A percentile compares a stretch with the other conserved stretches of the same genome.
These are phyloP conservation scores for Senecio squalidus DNA, from an alignment of 140 eudicot genomes.

Conservation along the genomic window DNA sequence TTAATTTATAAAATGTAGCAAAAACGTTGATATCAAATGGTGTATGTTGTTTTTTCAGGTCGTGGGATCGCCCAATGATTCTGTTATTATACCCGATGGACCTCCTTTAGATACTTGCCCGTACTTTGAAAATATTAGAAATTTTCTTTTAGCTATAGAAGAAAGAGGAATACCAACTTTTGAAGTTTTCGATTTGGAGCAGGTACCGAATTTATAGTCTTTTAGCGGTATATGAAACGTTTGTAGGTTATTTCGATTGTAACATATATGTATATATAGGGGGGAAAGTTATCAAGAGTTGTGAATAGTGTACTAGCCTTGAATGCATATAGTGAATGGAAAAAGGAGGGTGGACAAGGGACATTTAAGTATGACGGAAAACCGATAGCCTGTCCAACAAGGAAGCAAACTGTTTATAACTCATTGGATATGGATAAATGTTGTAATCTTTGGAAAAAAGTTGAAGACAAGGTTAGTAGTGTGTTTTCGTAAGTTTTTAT, in stretches of 20 bases:
- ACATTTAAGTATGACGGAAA: slow-evolving; percentile 38
- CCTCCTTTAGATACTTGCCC: slow-evolving; percentile 38
- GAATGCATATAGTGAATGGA: slow-evolving; percentile 53
- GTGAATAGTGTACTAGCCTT: slow-evolving; percentile 56
- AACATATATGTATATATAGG: slow-evolving; percentile 37
- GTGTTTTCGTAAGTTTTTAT: slow-evolving; percentile 3
- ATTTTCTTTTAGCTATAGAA: slow-evolving; percentile 44
- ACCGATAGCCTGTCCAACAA: slow-evolving; percentile 28
- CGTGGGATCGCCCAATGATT: slow-evolving; percentile 42
- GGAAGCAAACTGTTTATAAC: slow-evolving; percentile 43
- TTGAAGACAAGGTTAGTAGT: slow-evolving; percentile 38
- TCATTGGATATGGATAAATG: slow-evolving; percentile 41
- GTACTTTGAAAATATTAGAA: slow-evolving; percentile 48
- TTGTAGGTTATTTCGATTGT: slow-evolving; percentile 10
- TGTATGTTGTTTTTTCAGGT: slow-evolving; percentile 27
- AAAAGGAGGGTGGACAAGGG: slow-evolving; percentile 43
- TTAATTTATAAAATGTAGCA: neutral
- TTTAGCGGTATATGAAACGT: too few relatives aligned
- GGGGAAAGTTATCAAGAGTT: slow-evolving; percentile 50
- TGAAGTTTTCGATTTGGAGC: slow-evolving; percentile 49
- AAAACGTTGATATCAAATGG: slow-evolving; percentile 4
- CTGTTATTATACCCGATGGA: slow-evolving; percentile 52
- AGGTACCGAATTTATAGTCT: too few relatives aligned
- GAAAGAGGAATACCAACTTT: slow-evolving; percentile 53
- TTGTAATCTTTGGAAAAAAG: slow-evolving; percentile 27